phyloP scores from a whole-genome alignment of 768 basidiomycete species.

The Kwoniella pini region DNA sequence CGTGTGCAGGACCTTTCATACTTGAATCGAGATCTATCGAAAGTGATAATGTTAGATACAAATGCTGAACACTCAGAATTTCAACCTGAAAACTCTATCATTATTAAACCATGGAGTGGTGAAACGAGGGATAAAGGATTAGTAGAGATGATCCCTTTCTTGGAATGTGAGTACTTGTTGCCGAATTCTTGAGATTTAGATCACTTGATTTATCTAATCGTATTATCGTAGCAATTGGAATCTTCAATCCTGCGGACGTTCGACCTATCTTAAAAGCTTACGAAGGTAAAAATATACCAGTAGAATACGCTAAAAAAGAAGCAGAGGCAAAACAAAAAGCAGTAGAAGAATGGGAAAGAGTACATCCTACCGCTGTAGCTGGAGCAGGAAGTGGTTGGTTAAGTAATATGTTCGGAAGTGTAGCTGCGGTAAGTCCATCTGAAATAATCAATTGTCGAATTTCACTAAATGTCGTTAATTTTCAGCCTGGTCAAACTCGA shows the following conservation, averaged over 20 bases:
- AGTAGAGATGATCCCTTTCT: constrained; percentile 91
- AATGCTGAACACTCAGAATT: constrained; percentile 71
- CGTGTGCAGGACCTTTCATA: constrained; percentile 76
- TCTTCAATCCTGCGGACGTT: constrained; percentile 83
- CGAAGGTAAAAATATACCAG: constrained; percentile 79
- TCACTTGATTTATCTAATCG: too few species aligned
- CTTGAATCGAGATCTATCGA: constrained; percentile 88
- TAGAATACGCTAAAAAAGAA: constrained; percentile 87
- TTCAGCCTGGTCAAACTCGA: constrained; percentile 37
- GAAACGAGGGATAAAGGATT: constrained; percentile 71
- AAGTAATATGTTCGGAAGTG: constrained; percentile 44
- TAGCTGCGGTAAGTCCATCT: constrained; percentile 49
- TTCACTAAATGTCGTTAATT: not conserved
- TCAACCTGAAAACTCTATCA: constrained; percentile 85
- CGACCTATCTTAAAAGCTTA: constrained; percentile 84
- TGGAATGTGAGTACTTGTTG: constrained; percentile 84
- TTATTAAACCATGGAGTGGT: constrained; percentile 84
- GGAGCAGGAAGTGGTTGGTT: constrained; percentile 42
- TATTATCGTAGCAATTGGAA: constrained; percentile 71
- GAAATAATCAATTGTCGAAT: too few species aligned
- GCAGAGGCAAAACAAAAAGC: constrained; percentile 74
- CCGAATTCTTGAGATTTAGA: too few species aligned
- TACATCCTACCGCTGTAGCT: constrained; percentile 41
- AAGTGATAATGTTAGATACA: constrained; percentile 85
- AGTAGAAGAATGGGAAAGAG: constrained; percentile 75